Base-by-base conservation (phyloP, 805 yeast genomes). In the Wickerhamiella musiphila region DNA sequence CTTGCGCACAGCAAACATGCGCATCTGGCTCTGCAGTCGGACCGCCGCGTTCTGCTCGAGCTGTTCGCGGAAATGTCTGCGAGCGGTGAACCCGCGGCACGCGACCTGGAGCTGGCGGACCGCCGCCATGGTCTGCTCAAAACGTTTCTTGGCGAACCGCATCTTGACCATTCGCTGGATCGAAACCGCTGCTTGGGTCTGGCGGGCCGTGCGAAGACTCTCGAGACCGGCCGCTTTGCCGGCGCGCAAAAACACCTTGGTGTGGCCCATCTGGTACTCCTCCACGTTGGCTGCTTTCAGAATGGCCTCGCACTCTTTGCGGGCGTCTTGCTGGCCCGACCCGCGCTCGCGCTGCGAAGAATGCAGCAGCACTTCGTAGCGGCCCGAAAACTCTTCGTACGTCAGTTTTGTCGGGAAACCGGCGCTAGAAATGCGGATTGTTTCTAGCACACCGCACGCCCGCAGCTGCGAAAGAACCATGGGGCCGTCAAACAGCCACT, bases 381-480 rank as follows among this genome's bases (percentile, higher is more conserved):
- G 70, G 40, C 73, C 68, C 13, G 83, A 93, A 61, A 86, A 86
- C 51, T 90, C 96, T 32, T 75, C 83, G 51, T 82, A 90, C 2
- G 93, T 71, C 83, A 94, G 82, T 51, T 95, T 67, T 0, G 94
- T 77, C 12, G 98, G 98, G 66, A 84, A 86, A 25, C 98, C 98
- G 31, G 94, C 95, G 59, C 95, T 84, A 2, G 95, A 84, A 29
- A 86, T 86, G 48, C 94, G 65, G 50, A 86, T 86, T 2, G 98
- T 90, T 53, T 90, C 98, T 44, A 86, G 63, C 29, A 86, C 96
- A 76, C 98, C 98, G 64, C 98, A 86, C 5, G 98, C 98, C 52
- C 98, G 70, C 40, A 86, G 65, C 56, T 86, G 98, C 5, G 93
- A 76, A 38, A 90, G 64, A 10, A 86, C 96, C 95, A 86, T 84